These are phyloP conservation scores for Cercophora newfieldiana DNA, from an alignment of 495 filamentous ascomycete genomes.

Conservation along the genomic window DNA sequence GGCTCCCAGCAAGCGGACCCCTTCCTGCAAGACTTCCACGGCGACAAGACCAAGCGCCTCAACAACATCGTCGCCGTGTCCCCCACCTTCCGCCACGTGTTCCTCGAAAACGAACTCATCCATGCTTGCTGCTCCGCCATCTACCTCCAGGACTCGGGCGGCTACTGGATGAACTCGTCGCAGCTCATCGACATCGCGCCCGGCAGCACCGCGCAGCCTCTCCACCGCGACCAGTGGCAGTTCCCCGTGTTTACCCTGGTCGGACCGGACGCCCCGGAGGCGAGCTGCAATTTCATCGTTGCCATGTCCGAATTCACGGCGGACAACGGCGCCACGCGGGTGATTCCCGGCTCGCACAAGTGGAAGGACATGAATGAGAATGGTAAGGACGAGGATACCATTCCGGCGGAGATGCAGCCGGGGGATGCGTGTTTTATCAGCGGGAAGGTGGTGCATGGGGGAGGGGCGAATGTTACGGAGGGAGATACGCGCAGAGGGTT, in stretches of 20 bases:
- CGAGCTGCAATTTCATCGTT: conserved; percentile 16
- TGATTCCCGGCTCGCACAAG: conserved; percentile 13
- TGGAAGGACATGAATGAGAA: conserved; percentile 15
- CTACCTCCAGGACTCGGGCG: conserved; percentile 15
- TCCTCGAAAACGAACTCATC: conserved; percentile 17
- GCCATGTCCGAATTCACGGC: conserved; percentile 12
- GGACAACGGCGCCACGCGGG: conserved; percentile 18
- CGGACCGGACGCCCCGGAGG: conserved; percentile 12
- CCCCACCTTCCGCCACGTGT: conserved; percentile 10
- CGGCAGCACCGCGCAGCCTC: conserved; percentile 9
- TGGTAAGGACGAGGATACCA: neutral
- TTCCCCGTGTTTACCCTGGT: conserved; percentile 15
- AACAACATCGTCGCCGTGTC: conserved; percentile 10
- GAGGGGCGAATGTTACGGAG: conserved; percentile 10
- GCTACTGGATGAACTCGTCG: conserved; percentile 18
- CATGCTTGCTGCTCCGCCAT: conserved; percentile 9
- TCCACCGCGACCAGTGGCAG: conserved; percentile 20
- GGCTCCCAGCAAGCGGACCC: conserved; percentile 11
- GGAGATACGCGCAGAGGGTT: conserved; percentile 13
- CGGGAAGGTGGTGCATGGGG: conserved; percentile 18
- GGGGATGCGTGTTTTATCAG: conserved; percentile 20
- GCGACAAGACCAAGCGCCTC: conserved; percentile 15
- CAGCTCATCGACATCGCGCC: conserved; percentile 19
- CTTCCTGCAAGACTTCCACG: conserved; percentile 16
- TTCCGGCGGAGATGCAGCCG: conserved; percentile 17